These are phyloP conservation scores for Fusarium sp. DNA, from an alignment of 2,329 filamentous ascomycete genomes.

Conservation along the genomic window DNA sequence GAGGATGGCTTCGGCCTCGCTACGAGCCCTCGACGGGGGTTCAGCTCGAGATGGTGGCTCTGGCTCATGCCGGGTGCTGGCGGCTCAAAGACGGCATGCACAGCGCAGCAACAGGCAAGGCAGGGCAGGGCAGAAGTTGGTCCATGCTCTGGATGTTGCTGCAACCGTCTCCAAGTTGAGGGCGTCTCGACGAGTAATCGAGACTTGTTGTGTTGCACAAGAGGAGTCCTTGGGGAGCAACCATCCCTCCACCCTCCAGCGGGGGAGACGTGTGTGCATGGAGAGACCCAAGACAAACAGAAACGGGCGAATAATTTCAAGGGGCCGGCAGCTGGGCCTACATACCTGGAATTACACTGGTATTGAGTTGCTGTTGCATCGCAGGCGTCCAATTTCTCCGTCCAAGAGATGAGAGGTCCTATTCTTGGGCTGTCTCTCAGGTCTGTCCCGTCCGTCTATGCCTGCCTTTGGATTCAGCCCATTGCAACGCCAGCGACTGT, in stretches of 20 bases:
- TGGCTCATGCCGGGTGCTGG: conserved; percentile 35
- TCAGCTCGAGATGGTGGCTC: conserved; percentile 14
- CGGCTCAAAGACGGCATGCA: conserved; percentile 23
- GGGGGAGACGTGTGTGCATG: conserved; percentile 29
- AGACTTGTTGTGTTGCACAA: conserved; percentile 35
- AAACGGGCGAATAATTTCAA: conserved; percentile 22
- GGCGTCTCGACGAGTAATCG: conserved; percentile 7
- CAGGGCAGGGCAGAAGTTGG: not conserved
- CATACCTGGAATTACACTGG: not conserved
- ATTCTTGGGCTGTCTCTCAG: conserved; percentile 3
- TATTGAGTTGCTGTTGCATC: conserved; percentile 33
- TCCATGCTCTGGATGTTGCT: conserved; percentile 1
- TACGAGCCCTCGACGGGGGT: conserved; percentile 6
- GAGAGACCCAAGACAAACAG: conserved; percentile 25
- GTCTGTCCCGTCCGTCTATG: not conserved
- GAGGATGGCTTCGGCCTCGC: conserved; percentile 34
- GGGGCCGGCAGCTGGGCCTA: not conserved
- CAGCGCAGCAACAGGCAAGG: not conserved
- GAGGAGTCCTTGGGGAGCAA: conserved; percentile 5
- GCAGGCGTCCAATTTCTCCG: conserved; percentile 26
- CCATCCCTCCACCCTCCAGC: not conserved
- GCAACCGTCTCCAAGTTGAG: conserved; percentile 7
- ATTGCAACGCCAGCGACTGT: conserved; percentile 19
- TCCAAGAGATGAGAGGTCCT: conserved; percentile 10
- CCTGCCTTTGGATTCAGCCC: conserved; percentile 2